Evolutionary conservation across 2,329 filamentous ascomycete species (phyloP).

Genomic region (Mollisia scopiformis): DNA sequence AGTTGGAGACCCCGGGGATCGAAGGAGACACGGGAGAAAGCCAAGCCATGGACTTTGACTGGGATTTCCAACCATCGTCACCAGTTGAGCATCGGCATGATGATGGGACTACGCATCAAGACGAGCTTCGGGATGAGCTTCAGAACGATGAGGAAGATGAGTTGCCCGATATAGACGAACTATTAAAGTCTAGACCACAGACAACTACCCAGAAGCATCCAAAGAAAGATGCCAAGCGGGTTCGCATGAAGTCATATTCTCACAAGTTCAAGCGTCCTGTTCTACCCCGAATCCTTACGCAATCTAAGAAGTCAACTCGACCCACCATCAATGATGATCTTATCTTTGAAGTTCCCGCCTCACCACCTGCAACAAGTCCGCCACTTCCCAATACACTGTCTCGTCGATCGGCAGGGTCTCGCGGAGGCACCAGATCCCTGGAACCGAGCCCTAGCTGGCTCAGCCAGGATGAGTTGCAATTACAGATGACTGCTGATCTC

Average conservation of each 20-base stretch:
- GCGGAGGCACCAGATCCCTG: no score
- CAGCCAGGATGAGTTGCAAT: constrained; percentile 10
- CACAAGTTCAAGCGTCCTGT: constrained; percentile 31
- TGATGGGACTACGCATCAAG: background rate
- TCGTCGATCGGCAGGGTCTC: constrained; percentile 22
- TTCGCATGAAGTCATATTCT: constrained; percentile 24
- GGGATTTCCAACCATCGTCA: constrained; percentile 21
- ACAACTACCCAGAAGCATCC: background rate
- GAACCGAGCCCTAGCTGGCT: constrained; percentile 19
- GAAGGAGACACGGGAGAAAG: constrained; percentile 25
- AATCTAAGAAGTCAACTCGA: constrained; percentile 8
- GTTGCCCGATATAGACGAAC: constrained; percentile 34
- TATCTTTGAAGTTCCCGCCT: constrained; percentile 43
- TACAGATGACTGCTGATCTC: constrained; percentile 16
- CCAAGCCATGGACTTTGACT: constrained; percentile 28
- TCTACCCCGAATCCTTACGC: constrained; percentile 26
- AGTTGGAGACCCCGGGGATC: constrained; percentile 26
- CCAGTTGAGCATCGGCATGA: background rate
- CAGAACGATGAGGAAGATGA: constrained; percentile 30
- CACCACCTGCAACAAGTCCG: constrained; percentile 44
- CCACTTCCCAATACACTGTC: constrained; percentile 24
- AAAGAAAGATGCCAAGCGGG: background rate
- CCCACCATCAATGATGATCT: constrained; percentile 7
- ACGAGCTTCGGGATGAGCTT: constrained; percentile 7
- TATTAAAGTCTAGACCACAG: constrained; percentile 23